These are phyloP conservation scores for Epithemia pelagica DNA, from an alignment of 108 stramenopile species.

Conservation along the genomic window DNA sequence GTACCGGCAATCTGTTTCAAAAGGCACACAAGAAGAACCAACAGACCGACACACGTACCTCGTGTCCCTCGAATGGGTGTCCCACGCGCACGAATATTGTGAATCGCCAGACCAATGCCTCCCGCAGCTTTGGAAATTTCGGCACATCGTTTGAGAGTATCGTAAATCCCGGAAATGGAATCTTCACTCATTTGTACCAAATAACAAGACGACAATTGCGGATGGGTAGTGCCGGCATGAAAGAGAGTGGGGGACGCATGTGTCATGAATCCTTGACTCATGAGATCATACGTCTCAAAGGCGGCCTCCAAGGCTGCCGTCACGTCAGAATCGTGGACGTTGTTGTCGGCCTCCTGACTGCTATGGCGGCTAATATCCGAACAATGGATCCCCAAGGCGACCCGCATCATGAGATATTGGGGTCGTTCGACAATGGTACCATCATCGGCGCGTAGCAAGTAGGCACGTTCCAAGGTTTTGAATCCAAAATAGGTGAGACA, in stretches of 20 bases:
- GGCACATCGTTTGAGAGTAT: conserved; percentile 93
- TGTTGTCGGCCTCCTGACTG: neutral
- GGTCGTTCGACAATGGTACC: conserved; percentile 79
- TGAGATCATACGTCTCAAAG: conserved; percentile 91
- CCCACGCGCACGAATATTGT: conserved; percentile 91
- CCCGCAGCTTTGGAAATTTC: conserved; percentile 92
- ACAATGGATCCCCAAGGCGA: conserved; percentile 95
- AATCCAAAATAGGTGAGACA: conserved; percentile 94
- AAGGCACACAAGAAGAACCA: neutral
- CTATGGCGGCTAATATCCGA: neutral
- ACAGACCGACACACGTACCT: conserved; percentile 25
- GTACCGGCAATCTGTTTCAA: neutral
- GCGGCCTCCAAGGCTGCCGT: conserved; percentile 69
- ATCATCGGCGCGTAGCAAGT: conserved; percentile 57
- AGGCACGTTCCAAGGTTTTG: conserved; percentile 91
- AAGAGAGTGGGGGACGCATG: conserved; percentile 97
- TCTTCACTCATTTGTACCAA: conserved; percentile 95
- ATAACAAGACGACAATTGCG: conserved; percentile 93
- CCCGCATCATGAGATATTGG: conserved; percentile 96
- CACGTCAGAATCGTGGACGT: conserved; percentile 26
- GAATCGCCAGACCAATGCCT: conserved; percentile 92
- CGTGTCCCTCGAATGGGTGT: conserved; percentile 91
- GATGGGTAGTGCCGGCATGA: conserved; percentile 93
- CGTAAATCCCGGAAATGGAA: conserved; percentile 94
- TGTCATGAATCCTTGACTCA: conserved; percentile 91